Conservation (phyloP, 2,329 filamentous ascomycete species). For the Nemania bipapillata region DNA sequence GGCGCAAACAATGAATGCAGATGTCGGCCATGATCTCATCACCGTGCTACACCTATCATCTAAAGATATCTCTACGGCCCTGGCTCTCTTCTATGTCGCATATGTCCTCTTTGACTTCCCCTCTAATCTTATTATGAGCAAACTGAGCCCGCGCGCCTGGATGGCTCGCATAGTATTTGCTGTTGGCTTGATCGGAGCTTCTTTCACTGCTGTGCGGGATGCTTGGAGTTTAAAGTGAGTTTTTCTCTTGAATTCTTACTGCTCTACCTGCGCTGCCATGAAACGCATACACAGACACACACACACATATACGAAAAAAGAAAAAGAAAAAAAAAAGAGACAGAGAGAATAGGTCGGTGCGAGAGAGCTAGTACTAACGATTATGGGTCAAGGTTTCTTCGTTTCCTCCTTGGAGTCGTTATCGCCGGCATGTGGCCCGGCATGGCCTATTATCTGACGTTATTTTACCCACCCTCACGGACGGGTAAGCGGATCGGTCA, state of each 20-base stretch:
- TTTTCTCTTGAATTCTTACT: not conserved
- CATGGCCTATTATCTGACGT: constrained; percentile 90
- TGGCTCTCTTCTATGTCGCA: constrained; percentile 90
- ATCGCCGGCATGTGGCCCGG: constrained; percentile 96
- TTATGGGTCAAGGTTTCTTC: constrained; percentile 67
- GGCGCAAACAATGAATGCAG: constrained; percentile 90
- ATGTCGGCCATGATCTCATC: constrained; percentile 77
- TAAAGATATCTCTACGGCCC: constrained; percentile 82
- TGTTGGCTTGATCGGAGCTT: constrained; percentile 83
- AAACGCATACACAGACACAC: no score
- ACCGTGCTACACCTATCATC: constrained; percentile 74
- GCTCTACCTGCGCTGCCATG: not conserved
- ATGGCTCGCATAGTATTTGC: constrained; percentile 91
- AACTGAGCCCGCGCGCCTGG: constrained; percentile 85
- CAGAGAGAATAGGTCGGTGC: not conserved
- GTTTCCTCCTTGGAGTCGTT: constrained; percentile 84
- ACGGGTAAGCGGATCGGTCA: constrained; percentile 88
- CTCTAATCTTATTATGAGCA: constrained; percentile 89
- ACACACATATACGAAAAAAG: no score
- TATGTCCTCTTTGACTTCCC: constrained; percentile 91
- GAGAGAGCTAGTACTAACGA: constrained; percentile 31
- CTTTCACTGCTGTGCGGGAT: constrained; percentile 81
- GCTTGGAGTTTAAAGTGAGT: constrained; percentile 84
- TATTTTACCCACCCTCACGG: constrained; percentile 88
- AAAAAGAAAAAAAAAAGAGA: not conserved